Conservation (phyloP, 2,329 filamentous ascomycete genomes). For the Monosporascus sp. region DNA sequence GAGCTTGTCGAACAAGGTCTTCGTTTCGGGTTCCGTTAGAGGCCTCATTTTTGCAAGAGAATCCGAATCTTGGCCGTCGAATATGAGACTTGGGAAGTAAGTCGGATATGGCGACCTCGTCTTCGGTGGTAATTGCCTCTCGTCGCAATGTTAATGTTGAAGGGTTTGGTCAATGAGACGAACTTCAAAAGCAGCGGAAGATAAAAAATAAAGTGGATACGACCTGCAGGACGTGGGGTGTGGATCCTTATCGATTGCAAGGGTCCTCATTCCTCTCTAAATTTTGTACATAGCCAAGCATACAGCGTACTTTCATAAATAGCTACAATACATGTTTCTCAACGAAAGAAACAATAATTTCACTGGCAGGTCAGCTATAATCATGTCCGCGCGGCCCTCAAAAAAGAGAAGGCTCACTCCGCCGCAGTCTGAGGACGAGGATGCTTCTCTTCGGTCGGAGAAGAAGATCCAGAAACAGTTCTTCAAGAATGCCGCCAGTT, state of each 20-base stretch:
- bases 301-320: neutral
- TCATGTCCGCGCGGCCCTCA: conserved; percentile 44
- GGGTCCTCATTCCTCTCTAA: conserved; percentile 2
- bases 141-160: too few relatives aligned
- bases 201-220: neutral
- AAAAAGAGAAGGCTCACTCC: conserved; percentile 58
- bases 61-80: neutral
- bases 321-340: neutral
- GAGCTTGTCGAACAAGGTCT: conserved; percentile 84
- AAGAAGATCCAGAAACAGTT: conserved; percentile 56
- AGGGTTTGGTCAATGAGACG: too few relatives aligned
- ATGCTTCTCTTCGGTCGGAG: conserved; percentile 23
- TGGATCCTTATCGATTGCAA: neutral
- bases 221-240: neutral
- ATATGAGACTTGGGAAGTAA: too few relatives aligned
- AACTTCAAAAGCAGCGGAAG: neutral
- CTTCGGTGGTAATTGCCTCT: too few relatives aligned
- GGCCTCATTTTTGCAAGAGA: conserved; percentile 58
- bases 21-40: conserved; percentile 73
- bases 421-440: conserved; percentile 41
- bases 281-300: neutral
- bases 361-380: conserved; percentile 1
- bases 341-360: conserved; percentile 6
- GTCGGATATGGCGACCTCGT: too few relatives aligned
- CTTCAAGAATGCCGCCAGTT: conserved; percentile 69